Base-by-base conservation (phyloP, 768 basidiomycete species). In the Hygrophoropsis aurantiaca region DNA sequence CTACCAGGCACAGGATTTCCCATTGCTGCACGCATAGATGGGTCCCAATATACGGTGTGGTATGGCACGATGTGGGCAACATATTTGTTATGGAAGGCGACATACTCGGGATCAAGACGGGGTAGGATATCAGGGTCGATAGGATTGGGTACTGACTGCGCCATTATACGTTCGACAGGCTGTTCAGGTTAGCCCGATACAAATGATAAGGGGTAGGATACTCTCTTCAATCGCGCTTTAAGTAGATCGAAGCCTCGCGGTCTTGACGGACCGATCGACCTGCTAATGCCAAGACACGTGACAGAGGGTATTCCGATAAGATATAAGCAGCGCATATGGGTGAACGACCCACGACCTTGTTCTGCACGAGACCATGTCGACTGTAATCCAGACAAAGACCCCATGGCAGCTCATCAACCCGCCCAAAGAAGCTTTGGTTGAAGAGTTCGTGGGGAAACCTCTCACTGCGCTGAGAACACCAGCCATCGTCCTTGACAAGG, bases 401-500 rank as follows among this genome's bases (percentile, higher is more conserved):
- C 73, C 77, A 13, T 65, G 68, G 54, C 58, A 67, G 16, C 57
- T 79, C 39, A 53, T 66, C 18, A 54, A 49, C 30, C 78, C 80
- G 2, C 59, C 70, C 52, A 82, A 84, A 58, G 70, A 71, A 45
- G 70, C 62, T 9, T 67, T 88, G 18, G 60, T 74, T 21, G 56
- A 73, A 36, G 72, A 79, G 46, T 91, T 82, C 65, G 68, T 76
- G 30, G 84, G 85, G 18, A 78, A 74, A 58, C 58, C 71, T 20
- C 58, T 90, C 50, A 66, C 77, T 36, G 66, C 66, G 2, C 67
- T 92, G 20, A 75, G 87, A 45, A 92, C 90, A 0, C 90, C 90
- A 15, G 88, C 87, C 2, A 66, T 90, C 52, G 71, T 93, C 50
- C 80, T 93, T 52, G 88, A 94, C 67, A 79, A 86, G 20, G 74